A percentile compares a stretch with the other conserved stretches of the same genome.
Evolutionary conservation across 2,329 filamentous ascomycete species (phyloP).

Genomic region (Pyrenophora teres): DNA sequence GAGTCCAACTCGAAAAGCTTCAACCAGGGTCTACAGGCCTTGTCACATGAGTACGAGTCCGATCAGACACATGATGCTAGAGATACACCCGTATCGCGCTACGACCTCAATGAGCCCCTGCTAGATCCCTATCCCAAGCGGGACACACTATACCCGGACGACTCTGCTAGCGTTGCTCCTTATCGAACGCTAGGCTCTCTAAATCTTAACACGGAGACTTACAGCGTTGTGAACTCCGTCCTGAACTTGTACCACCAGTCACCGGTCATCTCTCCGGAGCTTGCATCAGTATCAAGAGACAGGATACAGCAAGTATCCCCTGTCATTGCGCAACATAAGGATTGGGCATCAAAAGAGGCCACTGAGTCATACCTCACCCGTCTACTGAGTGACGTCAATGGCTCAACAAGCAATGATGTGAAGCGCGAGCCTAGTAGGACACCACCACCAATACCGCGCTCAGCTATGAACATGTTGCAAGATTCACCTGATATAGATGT

Average conservation of each 20-base stretch:
- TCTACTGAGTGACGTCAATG: constrained; percentile 48
- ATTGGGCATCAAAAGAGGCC: constrained; percentile 60
- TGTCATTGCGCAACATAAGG: constrained; percentile 57
- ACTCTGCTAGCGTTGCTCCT: constrained; percentile 47
- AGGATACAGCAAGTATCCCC: constrained; percentile 56
- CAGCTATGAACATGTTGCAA: constrained; percentile 26
- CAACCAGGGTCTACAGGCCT: constrained; percentile 18
- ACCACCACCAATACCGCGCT: constrained; percentile 14
- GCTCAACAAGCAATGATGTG: constrained; percentile 15
- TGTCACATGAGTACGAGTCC: constrained; percentile 19
- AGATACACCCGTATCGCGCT: constrained; percentile 23
- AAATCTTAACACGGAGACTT: constrained; percentile 49
- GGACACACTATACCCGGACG: constrained; percentile 44
- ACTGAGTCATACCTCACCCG: constrained; percentile 61
- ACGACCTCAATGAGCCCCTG: constrained; percentile 41
- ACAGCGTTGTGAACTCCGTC: constrained; percentile 50
- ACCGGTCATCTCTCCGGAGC: constrained; percentile 44
- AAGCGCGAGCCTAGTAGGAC: constrained; percentile 15
- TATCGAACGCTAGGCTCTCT: constrained; percentile 36
- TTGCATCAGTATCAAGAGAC: constrained; percentile 46
- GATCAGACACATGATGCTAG: constrained; percentile 21
- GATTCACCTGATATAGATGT: constrained; percentile 31
- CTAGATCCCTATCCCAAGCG: constrained; percentile 40
- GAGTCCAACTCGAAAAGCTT: constrained; percentile 10
- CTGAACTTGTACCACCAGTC: constrained; percentile 50